Evolutionary conservation across 176 grass and related monocot genomes (phyloP).

Genomic region (Zea luxurians): DNA sequence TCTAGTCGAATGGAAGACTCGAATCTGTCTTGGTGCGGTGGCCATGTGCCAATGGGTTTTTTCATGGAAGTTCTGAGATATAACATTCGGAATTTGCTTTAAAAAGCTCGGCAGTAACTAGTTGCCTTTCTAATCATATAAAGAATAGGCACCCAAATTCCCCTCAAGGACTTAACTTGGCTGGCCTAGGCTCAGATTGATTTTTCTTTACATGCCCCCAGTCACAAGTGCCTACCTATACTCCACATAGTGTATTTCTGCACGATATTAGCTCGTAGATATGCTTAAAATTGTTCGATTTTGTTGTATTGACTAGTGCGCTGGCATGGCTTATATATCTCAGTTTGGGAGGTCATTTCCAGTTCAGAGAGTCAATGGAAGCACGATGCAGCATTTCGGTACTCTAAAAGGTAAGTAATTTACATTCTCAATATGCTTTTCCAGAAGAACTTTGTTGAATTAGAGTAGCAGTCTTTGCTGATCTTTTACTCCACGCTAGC

Average conservation of each 20-base stretch:
- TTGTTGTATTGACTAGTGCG: background rate
- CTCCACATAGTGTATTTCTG: background rate
- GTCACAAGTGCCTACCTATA: background rate
- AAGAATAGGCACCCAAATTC: background rate
- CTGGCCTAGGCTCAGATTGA: background rate
- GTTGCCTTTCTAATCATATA: background rate
- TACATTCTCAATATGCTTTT: constrained; percentile 17
- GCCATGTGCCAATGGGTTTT: background rate
- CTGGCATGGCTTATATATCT: constrained; percentile 33
- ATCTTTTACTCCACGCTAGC: constrained; percentile 9
- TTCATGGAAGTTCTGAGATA: background rate
- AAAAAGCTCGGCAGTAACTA: background rate
- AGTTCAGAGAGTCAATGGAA: constrained; percentile 27
- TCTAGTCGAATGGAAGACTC: background rate
- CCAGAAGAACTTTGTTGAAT: background rate
- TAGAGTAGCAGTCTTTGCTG: background rate
- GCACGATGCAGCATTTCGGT: background rate
- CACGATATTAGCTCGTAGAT: background rate
- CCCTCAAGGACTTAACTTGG: background rate
- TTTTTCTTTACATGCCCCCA: background rate
- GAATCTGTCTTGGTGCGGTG: background rate
- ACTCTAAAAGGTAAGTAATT: constrained; percentile 20
- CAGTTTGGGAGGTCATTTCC: constrained; percentile 38
- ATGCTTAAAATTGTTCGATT: background rate
- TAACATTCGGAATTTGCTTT: background rate